These are phyloP conservation scores for Apiospora marii DNA, from an alignment of 2,329 filamentous ascomycete species.

Conservation along the genomic window DNA sequence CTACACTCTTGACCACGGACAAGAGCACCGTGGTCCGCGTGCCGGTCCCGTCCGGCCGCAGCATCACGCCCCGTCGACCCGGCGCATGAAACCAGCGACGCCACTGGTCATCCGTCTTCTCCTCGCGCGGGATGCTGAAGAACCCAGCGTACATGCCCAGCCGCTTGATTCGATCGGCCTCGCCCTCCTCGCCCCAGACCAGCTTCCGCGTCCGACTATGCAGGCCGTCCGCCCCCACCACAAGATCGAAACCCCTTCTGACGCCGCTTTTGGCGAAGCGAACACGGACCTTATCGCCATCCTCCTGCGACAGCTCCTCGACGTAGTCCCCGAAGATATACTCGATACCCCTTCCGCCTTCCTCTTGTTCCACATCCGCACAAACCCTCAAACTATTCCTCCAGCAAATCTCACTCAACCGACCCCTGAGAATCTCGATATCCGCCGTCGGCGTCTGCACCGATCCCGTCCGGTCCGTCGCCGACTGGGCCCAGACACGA, in stretches of 20 bases:
- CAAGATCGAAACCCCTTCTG: slow-evolving; percentile 54
- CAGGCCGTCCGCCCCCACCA: slow-evolving; percentile 63
- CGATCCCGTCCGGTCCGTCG: slow-evolving; percentile 39
- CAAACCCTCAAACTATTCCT: slow-evolving; percentile 30
- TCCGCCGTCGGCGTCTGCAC: slow-evolving; percentile 45
- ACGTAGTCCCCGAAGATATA: not conserved
- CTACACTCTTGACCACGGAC: slow-evolving; percentile 36
- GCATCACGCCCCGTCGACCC: not conserved
- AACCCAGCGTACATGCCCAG: slow-evolving; percentile 38
- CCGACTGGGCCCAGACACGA: slow-evolving; percentile 37
- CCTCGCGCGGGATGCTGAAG: slow-evolving; percentile 33
- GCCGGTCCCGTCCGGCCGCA: slow-evolving; percentile 8
- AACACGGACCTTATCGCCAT: slow-evolving; percentile 32
- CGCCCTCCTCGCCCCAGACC: slow-evolving; percentile 40
- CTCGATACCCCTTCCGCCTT: not conserved
- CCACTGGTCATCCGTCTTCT: slow-evolving; percentile 1
- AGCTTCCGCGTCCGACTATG: slow-evolving; percentile 53
- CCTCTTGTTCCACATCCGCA: not conserved
- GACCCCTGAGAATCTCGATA: slow-evolving; percentile 47
- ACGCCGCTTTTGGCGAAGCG: slow-evolving; percentile 51
- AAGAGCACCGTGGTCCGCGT: slow-evolving; percentile 34
- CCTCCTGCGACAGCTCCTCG: not conserved
- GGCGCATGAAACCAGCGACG: slow-evolving; percentile 16
- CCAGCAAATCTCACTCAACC: slow-evolving; percentile 44
- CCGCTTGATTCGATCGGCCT: slow-evolving; percentile 31